Base-by-base conservation (phyloP, 2,329 filamentous ascomycete species). In the Fusarium mundagurra region DNA sequence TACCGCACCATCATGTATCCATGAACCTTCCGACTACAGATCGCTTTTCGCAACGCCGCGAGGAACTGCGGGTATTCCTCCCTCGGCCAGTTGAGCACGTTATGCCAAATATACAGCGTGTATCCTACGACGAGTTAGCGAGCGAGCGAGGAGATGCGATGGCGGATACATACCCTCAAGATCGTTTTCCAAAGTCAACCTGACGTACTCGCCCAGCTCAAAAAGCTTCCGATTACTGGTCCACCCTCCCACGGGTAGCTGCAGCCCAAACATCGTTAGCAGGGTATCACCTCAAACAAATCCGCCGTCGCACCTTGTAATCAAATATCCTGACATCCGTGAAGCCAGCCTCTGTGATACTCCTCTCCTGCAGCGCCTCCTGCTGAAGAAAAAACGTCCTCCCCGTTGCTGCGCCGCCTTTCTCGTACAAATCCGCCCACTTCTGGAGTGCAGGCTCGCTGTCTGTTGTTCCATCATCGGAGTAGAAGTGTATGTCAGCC, bases 201-300 rank as follows among this genome's bases (percentile, higher is more conserved):
- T 73, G 43, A 77, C 68, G 20, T 68, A 76, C 29, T 67, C 68
- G 33, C 75, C 75, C 3, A 74, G 61, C 50, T 76, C 71, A 16
- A 64, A 69, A 27, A 77, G 71, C 33, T 71, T 77, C 24, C 59
- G 45, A 10, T 77, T 71, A n/a, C 70, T 76, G 54, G 75, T 50
- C 75, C 75, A 77, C 12, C 73, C 73, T 12, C 75, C 75, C 4
- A 77, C 71, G 11, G 75, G 75, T 34, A 77, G 38, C 75, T 76
- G 14, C 36, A 33, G 20, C 4, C 6, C 18, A 48, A 44, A 38
- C 54, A 34, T n/a, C 8, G 45, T 71, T 36, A 73, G 65, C 39
- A 62, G 20, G 22, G n/a, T 14, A 55, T 34, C 24, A 20, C 51
- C 36, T 10, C 13, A 24, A 36, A 33, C 24, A 22, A 27, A 24